Evolutionary conservation across 2,329 filamentous ascomycete species (phyloP).

Genomic region (Sordariomycetes sp.): DNA sequence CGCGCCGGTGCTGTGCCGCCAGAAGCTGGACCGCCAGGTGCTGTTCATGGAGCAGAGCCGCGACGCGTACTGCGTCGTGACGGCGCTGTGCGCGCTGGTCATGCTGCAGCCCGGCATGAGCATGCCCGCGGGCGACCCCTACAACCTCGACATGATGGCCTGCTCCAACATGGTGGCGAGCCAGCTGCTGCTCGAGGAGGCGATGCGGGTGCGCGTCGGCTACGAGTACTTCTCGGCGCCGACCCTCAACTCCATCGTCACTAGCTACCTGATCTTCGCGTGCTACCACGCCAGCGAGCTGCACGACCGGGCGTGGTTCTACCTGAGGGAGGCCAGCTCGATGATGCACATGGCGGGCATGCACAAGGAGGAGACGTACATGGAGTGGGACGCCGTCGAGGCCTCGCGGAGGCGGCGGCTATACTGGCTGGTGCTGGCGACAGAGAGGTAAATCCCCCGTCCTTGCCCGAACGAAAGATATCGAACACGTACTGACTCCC

Average conservation of each 20-base stretch:
- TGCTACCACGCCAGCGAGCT: conserved; percentile 61
- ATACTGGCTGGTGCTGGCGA: conserved; percentile 64
- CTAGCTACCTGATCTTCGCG: conserved; percentile 71
- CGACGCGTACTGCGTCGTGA: conserved; percentile 54
- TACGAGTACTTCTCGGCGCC: conserved; percentile 49
- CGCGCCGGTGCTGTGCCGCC: conserved; percentile 51
- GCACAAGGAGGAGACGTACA: conserved; percentile 53
- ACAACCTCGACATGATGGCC: conserved; percentile 43
- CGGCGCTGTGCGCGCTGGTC: conserved; percentile 56
- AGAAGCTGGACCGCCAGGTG: conserved; percentile 45
- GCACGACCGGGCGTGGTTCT: conserved; percentile 70
- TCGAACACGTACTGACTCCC: neutral
- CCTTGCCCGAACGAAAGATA: neutral
- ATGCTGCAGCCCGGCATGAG: conserved; percentile 60
- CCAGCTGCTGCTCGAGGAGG: conserved; percentile 57
- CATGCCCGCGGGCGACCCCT: conserved; percentile 45
- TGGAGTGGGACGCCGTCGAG: conserved; percentile 47
- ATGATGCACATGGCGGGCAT: conserved; percentile 51
- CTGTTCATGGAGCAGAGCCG: conserved; percentile 50
- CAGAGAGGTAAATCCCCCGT: conserved; percentile 37
- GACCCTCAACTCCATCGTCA: conserved; percentile 49
- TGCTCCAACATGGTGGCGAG: conserved; percentile 53
- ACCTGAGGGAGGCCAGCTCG: conserved; percentile 66
- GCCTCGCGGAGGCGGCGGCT: conserved; percentile 53
- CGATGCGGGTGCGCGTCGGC: conserved; percentile 51